Evolutionary conservation across 768 basidiomycete genomes (phyloP).

Genomic region (Psilocybe tampanensis): DNA sequence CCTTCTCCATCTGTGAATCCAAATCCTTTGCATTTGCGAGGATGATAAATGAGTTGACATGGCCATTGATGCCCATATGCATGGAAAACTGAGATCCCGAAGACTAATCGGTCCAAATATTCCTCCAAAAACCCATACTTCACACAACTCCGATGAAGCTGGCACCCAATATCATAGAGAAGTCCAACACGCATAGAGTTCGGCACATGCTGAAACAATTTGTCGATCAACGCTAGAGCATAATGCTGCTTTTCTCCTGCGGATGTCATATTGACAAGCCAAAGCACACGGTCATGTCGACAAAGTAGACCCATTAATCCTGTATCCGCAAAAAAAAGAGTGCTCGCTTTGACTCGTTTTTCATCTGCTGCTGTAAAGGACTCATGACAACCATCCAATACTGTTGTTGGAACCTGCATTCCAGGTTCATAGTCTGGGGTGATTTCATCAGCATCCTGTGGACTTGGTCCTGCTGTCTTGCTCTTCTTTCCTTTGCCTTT

Average conservation of each 20-base stretch:
- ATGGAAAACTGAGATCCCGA: conserved; percentile 39
- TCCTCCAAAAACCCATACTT: conserved; percentile 28
- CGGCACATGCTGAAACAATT: conserved; percentile 35
- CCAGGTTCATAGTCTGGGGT: conserved; percentile 12
- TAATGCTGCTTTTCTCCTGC: conserved; percentile 38
- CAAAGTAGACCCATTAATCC: conserved; percentile 41
- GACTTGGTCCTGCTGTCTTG: neutral
- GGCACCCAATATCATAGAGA: conserved; percentile 40
- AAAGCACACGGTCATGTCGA: conserved; percentile 34
- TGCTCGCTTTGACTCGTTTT: conserved; percentile 26
- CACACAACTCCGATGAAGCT: conserved; percentile 27
- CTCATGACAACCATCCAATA: conserved; percentile 33
- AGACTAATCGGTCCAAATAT: conserved; percentile 25
- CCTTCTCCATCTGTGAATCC: conserved; percentile 32
- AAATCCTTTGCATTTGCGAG: conserved; percentile 31
- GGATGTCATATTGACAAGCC: conserved; percentile 37
- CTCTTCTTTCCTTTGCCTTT: neutral
- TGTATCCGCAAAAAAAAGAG: conserved; percentile 30
- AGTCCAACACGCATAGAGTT: conserved; percentile 20
- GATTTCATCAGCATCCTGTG: too few relatives aligned
- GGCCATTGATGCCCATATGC: conserved; percentile 43
- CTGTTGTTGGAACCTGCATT: conserved; percentile 27
- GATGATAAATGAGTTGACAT: conserved; percentile 39
- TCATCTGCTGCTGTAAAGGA: conserved; percentile 34
- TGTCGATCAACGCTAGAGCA: conserved; percentile 29